Conservation (phyloP, 371 early-diverging fungal genomes). For the Saksenaea vasiformis region DNA sequence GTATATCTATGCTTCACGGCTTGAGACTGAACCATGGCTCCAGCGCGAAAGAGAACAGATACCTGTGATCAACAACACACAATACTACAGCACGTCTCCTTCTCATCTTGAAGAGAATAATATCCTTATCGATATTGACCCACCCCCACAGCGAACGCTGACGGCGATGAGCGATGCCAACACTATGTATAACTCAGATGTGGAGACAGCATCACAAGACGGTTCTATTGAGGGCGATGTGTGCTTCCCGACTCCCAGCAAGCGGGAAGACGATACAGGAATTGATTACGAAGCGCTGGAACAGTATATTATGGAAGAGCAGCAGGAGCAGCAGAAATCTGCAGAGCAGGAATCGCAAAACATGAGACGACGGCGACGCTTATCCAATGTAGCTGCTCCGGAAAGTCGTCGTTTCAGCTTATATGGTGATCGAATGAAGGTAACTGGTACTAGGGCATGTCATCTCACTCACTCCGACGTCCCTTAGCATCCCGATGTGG, state of each 20-base stretch:
- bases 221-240: slow-evolving; percentile 42
- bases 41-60: neutral
- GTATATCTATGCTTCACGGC: neutral
- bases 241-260: slow-evolving; percentile 41
- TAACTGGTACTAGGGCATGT: neutral
- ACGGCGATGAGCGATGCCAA: slow-evolving; percentile 12
- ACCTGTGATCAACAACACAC: neutral
- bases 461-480: neutral
- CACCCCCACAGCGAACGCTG: neutral
- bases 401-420: slow-evolving; percentile 17
- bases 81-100: slow-evolving; percentile 13
- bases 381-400: slow-evolving; percentile 12
- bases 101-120: slow-evolving; percentile 5
- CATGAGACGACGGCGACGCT: slow-evolving; percentile 9
- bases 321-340: neutral
- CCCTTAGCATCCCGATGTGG: slow-evolving; percentile 18
- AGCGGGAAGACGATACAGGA: slow-evolving; percentile 27
- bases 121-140: slow-evolving; percentile 17
- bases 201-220: slow-evolving; percentile 18
- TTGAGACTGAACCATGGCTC: neutral
- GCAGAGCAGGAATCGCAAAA: slow-evolving; percentile 1
- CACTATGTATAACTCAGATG: slow-evolving; percentile 24
- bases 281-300: slow-evolving; percentile 34
- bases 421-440: slow-evolving; percentile 23
- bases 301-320: slow-evolving; percentile 8